A percentile compares a stretch with the other conserved stretches of the same genome.
Evolutionary conservation across 2,329 filamentous ascomycete species (phyloP).

Genomic region (Colletotrichum sp.): DNA sequence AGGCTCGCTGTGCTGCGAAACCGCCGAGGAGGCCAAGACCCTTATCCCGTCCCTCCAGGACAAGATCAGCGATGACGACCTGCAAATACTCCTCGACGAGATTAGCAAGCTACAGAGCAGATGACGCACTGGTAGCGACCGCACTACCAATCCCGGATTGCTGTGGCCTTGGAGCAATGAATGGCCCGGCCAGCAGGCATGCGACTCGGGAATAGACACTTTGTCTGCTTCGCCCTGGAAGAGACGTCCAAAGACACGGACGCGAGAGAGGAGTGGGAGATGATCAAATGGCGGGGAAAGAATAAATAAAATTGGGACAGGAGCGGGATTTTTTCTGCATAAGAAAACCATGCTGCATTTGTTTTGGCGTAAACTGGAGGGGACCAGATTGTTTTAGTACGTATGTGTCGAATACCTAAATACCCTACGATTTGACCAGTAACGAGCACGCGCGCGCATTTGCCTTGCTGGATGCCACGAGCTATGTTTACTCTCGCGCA

Average conservation of each 20-base stretch:
- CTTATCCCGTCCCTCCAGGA: constrained; percentile 87
- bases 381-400: constrained; percentile 18
- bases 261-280: not conserved
- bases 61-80: constrained; percentile 89
- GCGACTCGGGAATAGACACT: not conserved
- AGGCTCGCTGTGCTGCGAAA: constrained; percentile 93
- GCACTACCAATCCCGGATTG: not conserved
- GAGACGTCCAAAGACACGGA: not conserved
- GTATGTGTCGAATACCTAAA: constrained; percentile 23
- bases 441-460: not conserved
- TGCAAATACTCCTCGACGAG: constrained; percentile 89
- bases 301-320: not conserved
- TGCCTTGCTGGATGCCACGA: not conserved
- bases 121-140: constrained; percentile 11
- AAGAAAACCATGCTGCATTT: constrained; percentile 16
- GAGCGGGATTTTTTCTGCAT: constrained; percentile 1
- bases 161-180: not conserved
- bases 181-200: not conserved
- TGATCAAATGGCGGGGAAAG: not conserved
- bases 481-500: not conserved
- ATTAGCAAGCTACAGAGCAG: constrained; percentile 75
- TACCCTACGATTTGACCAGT: constrained; percentile 16
- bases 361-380: constrained; percentile 21
- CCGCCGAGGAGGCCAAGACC: constrained; percentile 93
- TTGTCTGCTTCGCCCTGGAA: not conserved